These are phyloP conservation scores for Backusella parvicylindrica DNA, from an alignment of 192 early-diverging fungal species.

Conservation along the genomic window DNA sequence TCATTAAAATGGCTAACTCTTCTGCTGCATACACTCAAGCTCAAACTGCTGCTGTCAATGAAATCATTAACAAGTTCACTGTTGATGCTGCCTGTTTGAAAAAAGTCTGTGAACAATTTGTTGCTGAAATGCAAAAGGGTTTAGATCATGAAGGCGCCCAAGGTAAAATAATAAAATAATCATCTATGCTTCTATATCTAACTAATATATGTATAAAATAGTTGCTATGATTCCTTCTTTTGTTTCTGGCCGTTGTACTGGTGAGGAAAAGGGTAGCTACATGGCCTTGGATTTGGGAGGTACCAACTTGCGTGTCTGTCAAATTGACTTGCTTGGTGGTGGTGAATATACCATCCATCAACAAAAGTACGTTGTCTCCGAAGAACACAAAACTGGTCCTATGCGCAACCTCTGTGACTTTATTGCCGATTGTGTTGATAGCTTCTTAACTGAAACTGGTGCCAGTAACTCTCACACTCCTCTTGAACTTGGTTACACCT, in stretches of 20 bases:
- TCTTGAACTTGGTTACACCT: conserved; percentile 86
- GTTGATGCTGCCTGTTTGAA: background rate
- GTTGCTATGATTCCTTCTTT: conserved; percentile 88
- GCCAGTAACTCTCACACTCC: conserved; percentile 38
- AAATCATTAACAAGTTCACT: background rate
- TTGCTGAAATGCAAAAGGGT: conserved; percentile 31
- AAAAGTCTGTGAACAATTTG: conserved; percentile 23
- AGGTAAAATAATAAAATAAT: background rate
- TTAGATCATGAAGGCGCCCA: conserved; percentile 26
- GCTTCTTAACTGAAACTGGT: conserved; percentile 65
- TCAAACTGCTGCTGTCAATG: background rate
- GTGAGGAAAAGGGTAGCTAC: conserved; percentile 80
- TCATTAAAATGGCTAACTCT: background rate
- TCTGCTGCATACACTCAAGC: background rate
- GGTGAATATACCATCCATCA: conserved; percentile 73
- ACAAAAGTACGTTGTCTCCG: conserved; percentile 70
- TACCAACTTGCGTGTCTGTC: conserved; percentile 93
- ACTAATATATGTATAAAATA: background rate
- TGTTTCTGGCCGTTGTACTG: conserved; percentile 74
- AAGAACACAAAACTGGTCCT: conserved; percentile 56
- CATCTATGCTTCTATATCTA: background rate
- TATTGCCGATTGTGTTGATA: conserved; percentile 79
- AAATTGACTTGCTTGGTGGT: conserved; percentile 73
- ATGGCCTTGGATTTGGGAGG: conserved; percentile 96
- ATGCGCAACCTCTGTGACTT: conserved; percentile 70